These are phyloP conservation scores for Colletotrichum sansevieriae DNA, from an alignment of 2,329 filamentous ascomycete species.

Conservation along the genomic window DNA sequence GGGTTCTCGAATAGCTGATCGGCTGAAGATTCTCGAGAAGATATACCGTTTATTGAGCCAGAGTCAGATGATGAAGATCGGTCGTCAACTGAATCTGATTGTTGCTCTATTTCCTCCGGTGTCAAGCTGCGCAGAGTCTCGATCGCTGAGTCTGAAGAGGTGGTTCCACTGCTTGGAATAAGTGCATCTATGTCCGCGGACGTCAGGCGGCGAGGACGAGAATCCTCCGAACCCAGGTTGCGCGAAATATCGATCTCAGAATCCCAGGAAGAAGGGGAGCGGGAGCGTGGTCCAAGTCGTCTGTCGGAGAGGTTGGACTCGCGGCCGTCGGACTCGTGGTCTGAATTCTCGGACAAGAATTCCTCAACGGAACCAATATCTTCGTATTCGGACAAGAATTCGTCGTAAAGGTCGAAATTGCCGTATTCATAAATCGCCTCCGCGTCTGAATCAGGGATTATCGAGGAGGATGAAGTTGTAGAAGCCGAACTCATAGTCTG, in stretches of 20 bases:
- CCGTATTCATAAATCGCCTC: background rate
- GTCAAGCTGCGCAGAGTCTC: conserved; percentile 19
- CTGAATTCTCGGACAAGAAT: background rate
- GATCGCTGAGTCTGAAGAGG: conserved; percentile 25
- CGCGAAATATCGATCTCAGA: conserved; percentile 33
- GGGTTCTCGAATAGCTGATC: background rate
- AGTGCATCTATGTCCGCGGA: too few relatives aligned
- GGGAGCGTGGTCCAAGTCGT: conserved; percentile 18
- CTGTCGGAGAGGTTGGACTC: conserved; percentile 9
- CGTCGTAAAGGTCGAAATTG: background rate
- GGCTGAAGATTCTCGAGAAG: conserved; percentile 11
- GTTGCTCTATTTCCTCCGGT: conserved; percentile 6
- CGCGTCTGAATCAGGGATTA: conserved; percentile 9
- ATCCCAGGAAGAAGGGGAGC: conserved; percentile 6
- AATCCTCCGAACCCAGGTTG: too few relatives aligned
- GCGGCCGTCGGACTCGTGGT: background rate
- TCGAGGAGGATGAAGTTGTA: conserved; percentile 20
- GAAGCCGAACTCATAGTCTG: conserved; percentile 38
- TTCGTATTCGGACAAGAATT: background rate
- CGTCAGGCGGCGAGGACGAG: too few relatives aligned
- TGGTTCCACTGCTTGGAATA: too few relatives aligned
- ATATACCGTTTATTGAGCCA: background rate
- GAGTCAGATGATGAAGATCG: conserved; percentile 10
- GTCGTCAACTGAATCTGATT: conserved; percentile 13
- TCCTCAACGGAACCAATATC: background rate